Evolutionary conservation across 371 early-diverging fungal genomes (phyloP).

Genomic region (Mortierella sp.): DNA sequence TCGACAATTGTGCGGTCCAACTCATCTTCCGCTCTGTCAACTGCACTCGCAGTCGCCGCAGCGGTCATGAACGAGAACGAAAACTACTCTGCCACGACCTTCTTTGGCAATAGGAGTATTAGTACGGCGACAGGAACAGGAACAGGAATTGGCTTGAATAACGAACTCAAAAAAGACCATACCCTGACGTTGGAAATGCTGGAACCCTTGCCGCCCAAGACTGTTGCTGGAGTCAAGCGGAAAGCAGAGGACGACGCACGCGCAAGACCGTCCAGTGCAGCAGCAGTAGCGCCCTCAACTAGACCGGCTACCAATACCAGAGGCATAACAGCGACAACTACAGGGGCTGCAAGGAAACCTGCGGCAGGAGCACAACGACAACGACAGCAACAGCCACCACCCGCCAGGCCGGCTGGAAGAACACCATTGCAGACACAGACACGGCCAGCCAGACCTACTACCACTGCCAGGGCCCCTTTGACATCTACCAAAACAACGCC

Average conservation of each 20-base stretch:
- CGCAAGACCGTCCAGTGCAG: neutral
- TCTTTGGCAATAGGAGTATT: slow-evolving; percentile 1
- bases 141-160: neutral
- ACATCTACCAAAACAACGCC: neutral
- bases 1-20: slow-evolving; percentile 24
- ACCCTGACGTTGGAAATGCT: slow-evolving; percentile 29
- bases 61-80: slow-evolving; percentile 1
- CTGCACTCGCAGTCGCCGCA: slow-evolving; percentile 19
- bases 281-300: neutral
- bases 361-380: slow-evolving; percentile 1
- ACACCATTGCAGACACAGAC: slow-evolving; percentile 10
- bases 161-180: slow-evolving; percentile 3
- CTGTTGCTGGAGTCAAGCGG: slow-evolving; percentile 17
- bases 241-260: slow-evolving; percentile 18
- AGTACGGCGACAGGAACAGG: neutral
- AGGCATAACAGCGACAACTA: neutral
- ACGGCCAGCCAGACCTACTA: neutral
- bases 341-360: neutral
- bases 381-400: neutral
- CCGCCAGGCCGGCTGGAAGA: neutral
- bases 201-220: slow-evolving; percentile 17
- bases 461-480: neutral
- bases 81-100: neutral
- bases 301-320: neutral
- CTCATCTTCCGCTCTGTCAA: slow-evolving; percentile 21